Percentiles rank a stretch among this genome's conserved stretches.
Conservation (phyloP, 345 rosid species). For the Kernera saxatilis region DNA sequence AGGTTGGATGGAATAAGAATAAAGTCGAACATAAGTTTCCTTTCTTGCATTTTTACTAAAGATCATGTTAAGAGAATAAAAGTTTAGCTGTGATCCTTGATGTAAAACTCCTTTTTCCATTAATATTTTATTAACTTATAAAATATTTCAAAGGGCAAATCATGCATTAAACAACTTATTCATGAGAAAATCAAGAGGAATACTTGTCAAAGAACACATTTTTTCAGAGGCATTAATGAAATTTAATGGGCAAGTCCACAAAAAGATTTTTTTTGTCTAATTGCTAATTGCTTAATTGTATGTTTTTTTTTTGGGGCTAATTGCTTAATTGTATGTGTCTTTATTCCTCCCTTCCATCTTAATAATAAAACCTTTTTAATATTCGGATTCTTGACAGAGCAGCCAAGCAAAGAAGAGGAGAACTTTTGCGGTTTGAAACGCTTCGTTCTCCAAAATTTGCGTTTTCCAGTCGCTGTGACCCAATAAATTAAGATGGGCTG, state of each 20-base stretch:
- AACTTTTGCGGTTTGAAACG: not conserved
- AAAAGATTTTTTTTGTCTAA: not conserved
- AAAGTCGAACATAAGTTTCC: conserved; percentile 6
- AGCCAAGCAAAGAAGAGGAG: conserved; percentile 24
- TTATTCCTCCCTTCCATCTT: conserved; percentile 14
- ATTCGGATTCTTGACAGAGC: conserved; percentile 35
- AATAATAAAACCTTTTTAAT: not conserved
- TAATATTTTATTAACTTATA: not conserved
- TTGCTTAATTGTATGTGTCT: not conserved
- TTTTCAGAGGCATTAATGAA: not conserved
- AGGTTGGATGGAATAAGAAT: conserved; percentile 32
- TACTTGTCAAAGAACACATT: not conserved
- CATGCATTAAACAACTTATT: not conserved
- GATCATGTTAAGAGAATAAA: conserved; percentile 20
- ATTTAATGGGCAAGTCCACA: not conserved
- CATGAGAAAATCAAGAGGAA: not conserved
- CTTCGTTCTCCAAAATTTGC: not conserved
- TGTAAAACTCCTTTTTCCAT: conserved; percentile 5
- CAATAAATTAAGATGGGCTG: not conserved
- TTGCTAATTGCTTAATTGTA: not conserved
- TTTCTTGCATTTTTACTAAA: conserved; percentile 6
- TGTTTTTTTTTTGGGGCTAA: too few relatives aligned
- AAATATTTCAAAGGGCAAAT: not conserved
- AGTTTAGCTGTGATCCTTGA: conserved; percentile 23
- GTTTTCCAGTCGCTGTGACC: not conserved